Base-by-base conservation (phyloP, 495 filamentous ascomycete genomes). In the Hypoxylon lienhwacheense region DNA sequence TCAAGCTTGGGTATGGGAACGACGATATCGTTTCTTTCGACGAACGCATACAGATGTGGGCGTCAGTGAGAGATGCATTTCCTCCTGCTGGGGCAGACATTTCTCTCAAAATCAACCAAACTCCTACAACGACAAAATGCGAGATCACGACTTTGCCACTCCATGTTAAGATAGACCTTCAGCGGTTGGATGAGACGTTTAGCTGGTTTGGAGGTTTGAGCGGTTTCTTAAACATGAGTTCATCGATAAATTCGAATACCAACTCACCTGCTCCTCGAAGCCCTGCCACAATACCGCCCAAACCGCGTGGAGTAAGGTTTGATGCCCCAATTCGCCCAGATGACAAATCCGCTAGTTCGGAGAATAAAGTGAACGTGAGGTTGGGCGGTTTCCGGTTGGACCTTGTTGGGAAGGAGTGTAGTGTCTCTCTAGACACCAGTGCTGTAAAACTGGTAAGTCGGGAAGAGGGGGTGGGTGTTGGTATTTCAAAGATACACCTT, bases 151-250 rank as follows among this genome's bases (percentile, higher is more conserved):
- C 91, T 1, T 76, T 93, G 10, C 90, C 92, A 1, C 67, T 97
- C 1, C 82, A 86, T 45, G 50, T 97, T 4, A 80, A 81, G 48
- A 65, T 97, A 20, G 88, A 97, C 69, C 74, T 96, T 7, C 85
- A 85, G 53, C 82, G 80, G 29, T 63, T 97, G 8, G 95, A 99
- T 56, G 92, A 96, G 42, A 87, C 86, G 3, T 81, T 97, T 42
- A 81, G 83, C 22, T 91, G 88, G 78, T 88, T 97, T 64, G 95
- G 93, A 11, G 95, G 95, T 0, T 73, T 99, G 14, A 97, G 92
- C 64, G 90, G 90, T 53, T 87, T 99, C 34, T 71, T 99, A 22
- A 92, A 91, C 55, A 80, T 95, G 55, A 85, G 90, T 41, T 89
- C 81, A 56, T 97, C 91, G 0, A 86, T 95, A 21, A 83, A 84